Conservation (phyloP, 1,139 yeast genomes). For the Blastobotrys petasosporus region DNA sequence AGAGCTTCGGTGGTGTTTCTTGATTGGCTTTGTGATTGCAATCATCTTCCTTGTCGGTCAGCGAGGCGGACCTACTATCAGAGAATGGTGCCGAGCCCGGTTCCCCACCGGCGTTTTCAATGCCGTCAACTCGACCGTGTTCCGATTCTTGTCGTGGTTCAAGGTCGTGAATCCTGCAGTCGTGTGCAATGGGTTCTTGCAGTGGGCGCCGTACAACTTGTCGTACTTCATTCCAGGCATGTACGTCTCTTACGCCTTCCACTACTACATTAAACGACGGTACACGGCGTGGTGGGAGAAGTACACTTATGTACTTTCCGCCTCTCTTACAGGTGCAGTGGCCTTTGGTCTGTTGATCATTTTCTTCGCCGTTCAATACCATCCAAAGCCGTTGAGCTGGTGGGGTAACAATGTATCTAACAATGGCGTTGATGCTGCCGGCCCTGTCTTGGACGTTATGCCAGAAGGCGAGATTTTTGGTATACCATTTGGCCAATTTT, state of each 20-base stretch:
- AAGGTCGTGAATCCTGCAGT: constrained; percentile 46
- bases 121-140: constrained; percentile 16
- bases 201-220: constrained; percentile 46
- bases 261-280: constrained; percentile 46
- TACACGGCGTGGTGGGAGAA: constrained; percentile 46
- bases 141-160: constrained; percentile 39
- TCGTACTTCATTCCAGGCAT: constrained; percentile 48
- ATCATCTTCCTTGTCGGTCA: constrained; percentile 44
- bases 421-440: constrained; percentile 41
- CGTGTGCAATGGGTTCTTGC: constrained; percentile 41
- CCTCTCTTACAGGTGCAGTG: constrained; percentile 51
- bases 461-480: constrained; percentile 12
- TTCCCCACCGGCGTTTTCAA: constrained; percentile 5
- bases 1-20: constrained; percentile 39
- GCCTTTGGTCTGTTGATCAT: constrained; percentile 37
- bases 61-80: constrained; percentile 42
- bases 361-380: constrained; percentile 49
- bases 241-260: constrained; percentile 46
- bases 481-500: constrained; percentile 6
- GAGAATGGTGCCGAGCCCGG: constrained; percentile 33
- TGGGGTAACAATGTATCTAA: constrained; percentile 51
- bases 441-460: constrained; percentile 17
- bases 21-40: constrained; percentile 41
- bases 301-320: constrained; percentile 47
- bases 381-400: constrained; percentile 41